Conservation (phyloP, 2,329 filamentous ascomycete species). For the Gaeumannomyces sp. region DNA sequence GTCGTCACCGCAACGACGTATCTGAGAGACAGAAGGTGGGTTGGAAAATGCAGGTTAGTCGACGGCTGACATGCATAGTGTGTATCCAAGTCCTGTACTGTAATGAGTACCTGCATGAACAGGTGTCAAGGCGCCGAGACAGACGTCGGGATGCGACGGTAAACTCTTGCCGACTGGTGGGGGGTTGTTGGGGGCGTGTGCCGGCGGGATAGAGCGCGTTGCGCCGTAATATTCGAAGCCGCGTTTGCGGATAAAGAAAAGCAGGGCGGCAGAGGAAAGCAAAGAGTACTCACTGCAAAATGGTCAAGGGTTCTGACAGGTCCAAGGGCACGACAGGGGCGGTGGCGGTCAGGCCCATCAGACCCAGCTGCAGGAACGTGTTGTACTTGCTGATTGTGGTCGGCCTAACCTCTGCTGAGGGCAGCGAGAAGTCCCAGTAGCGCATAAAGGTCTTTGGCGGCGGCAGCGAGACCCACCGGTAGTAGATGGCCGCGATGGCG, state of each 20-base stretch:
- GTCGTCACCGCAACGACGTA: slow-evolving; percentile 85
- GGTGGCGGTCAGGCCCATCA: slow-evolving; percentile 79
- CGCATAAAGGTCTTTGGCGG: slow-evolving; percentile 85
- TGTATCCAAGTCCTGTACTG: neutral
- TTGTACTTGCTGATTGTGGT: slow-evolving; percentile 87
- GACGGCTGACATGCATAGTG: neutral
- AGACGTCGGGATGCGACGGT: neutral
- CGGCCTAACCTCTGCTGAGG: slow-evolving; percentile 75
- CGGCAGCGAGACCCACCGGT: slow-evolving; percentile 89
- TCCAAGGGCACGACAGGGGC: slow-evolving; percentile 66
- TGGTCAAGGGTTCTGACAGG: slow-evolving; percentile 47
- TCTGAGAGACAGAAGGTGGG: slow-evolving; percentile 33
- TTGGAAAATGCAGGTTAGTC: slow-evolving; percentile 1
- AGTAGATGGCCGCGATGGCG: slow-evolving; percentile 84
- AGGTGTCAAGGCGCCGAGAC: neutral
- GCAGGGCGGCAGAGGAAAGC: neutral
- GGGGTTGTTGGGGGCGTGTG: neutral
- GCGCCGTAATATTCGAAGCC: neutral
- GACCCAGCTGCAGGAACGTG: slow-evolving; percentile 80
- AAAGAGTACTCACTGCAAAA: slow-evolving; percentile 52
- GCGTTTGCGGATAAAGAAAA: neutral
- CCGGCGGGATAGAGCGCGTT: too few relatives aligned
- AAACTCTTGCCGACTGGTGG: neutral
- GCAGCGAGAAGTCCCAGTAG: slow-evolving; percentile 97
- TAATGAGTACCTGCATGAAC: neutral